Base-by-base conservation (phyloP, 2,329 filamentous ascomycete genomes). In the Pseudocercospora ulei region DNA sequence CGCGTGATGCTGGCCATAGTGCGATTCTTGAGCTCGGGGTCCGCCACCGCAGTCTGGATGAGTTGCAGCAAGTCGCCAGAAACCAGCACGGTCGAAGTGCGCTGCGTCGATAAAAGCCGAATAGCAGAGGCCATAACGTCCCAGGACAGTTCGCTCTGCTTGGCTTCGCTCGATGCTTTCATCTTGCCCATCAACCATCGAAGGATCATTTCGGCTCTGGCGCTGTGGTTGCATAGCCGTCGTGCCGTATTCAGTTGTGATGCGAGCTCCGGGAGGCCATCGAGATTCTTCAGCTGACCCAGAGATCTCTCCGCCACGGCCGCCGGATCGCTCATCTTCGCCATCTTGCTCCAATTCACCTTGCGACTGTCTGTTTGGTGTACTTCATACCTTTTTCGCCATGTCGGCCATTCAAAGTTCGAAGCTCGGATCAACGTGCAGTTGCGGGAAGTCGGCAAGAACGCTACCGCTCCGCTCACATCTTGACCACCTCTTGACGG, bases 11-110 rank as follows among this genome's bases (percentile, higher is more conserved):
- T 41, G 5, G 23, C 17, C 5, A 52, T 16, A 7, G 31, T 29
- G 4, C 18, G 13, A 9, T 26, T 22, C 13, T 39, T 24, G 3
- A 49, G 23, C 12, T 38, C 17, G 7, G 27, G 14, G 8, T 43
- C 29, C 12, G 35, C 34, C 7, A 31, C 61, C 0, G 78, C 74
- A 51, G 75, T 72, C 51, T 78, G 75, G 26, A 92, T 58, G 6
- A 84, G 72, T 1, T 64, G 61, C 20, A 82, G 62, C 37, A 92
- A 83, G 29, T 75, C 71, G 40, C 78, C 70, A 41, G 86, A 78
- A 13, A 75, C 76, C 4, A 93, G 68, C 3, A 81, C 76, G 41
- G 77, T 76, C 5, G 82, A 81, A 14, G 83, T 67, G 7, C 75
- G 78, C 29, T 80, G 77, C 0, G 76, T 65, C 0, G 82, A 78